These are phyloP conservation scores for Avena eriantha DNA, from an alignment of 176 grass and related monocot species.

Conservation along the genomic window DNA sequence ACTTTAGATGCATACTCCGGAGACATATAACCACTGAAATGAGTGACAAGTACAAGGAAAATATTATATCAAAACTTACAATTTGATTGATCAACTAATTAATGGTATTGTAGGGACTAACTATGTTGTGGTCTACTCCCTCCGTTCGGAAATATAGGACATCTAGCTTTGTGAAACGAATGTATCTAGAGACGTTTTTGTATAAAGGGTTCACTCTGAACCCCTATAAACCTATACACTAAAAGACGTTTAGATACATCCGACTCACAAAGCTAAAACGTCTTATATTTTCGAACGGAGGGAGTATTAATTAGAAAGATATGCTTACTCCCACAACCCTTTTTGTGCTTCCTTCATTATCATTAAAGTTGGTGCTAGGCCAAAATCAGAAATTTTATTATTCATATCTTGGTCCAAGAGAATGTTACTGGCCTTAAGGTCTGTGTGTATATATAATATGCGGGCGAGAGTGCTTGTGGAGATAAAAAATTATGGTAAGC, in stretches of 20 bases:
- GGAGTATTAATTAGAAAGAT: neutral
- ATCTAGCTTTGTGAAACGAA: too few species aligned
- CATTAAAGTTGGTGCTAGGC: slow-evolving; percentile 42
- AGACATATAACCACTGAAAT: slow-evolving; percentile 39
- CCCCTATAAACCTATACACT: too few species aligned
- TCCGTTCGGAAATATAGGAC: too few species aligned
- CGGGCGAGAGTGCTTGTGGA: slow-evolving; percentile 44
- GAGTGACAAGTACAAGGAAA: neutral
- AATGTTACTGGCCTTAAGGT: slow-evolving; percentile 50
- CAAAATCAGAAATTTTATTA: slow-evolving; percentile 55
- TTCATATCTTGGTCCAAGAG: slow-evolving; percentile 49
- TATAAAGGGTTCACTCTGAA: too few species aligned
- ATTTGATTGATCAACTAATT: neutral
- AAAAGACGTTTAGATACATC: too few species aligned
- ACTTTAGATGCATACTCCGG: slow-evolving; percentile 47
- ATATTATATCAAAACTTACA: neutral
- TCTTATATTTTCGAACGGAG: too few species aligned
- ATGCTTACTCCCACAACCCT: slow-evolving; percentile 48
- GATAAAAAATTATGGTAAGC: slow-evolving; percentile 23
- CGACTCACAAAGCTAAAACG: too few species aligned
- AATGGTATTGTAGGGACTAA: neutral
- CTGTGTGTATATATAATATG: slow-evolving; percentile 28
- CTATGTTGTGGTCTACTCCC: neutral
- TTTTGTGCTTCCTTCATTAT: slow-evolving; percentile 40
- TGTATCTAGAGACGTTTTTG: too few species aligned